Evolutionary conservation across 2,329 filamentous ascomycete species (phyloP), one percentile per base, ranked within the genome.

Genomic region (Pezicula neosporulosa): DNA sequence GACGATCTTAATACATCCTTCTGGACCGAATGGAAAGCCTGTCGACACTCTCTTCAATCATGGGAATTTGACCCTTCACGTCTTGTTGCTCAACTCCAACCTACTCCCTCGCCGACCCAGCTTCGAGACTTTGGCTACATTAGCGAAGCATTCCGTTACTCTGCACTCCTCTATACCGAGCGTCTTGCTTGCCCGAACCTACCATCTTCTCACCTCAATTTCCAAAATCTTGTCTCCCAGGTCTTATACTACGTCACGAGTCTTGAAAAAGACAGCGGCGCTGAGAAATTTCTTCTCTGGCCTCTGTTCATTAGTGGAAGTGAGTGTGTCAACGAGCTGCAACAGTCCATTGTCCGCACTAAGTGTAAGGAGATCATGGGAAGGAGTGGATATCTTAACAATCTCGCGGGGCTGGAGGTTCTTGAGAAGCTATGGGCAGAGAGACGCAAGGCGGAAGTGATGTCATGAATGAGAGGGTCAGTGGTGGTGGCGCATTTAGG

Each of bases 381-480:
- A 28, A 87, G 93, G 58, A 93, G 88, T 49, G 92, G 92, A 1
- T 97, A 97, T 71, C 89, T 91, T 77, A 97, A 96, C 71, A 97
- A 96, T 66, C 78, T 95, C 38, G 87, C 88, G 6, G 90, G 89
- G 7, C 77, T 97, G 24, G 89, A 94, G 62, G 83, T 96, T 4
- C 72, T 97, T 39, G 92, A 97, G 74, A 84, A 85, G 62, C 80
- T 96, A 15, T 97, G 93, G 92, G 76, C 49, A 3, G 65, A 66
- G 51, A 59, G 30, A 33, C 24, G 5, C 24, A 24, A 24, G 24
- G 24, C 24, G 24, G 53, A 18, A 59, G 60, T 16, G 59, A 57
- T 37, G 48, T 33, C 15, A 42, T 18, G 13, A 39, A 27, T 2
- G 50, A 43, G 10, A 19, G 41, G 7, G 27, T n/a, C 13, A 39